Evolutionary conservation across 495 filamentous ascomycete genomes (phyloP).

Genomic region (Hypoxylon crocopeplum): DNA sequence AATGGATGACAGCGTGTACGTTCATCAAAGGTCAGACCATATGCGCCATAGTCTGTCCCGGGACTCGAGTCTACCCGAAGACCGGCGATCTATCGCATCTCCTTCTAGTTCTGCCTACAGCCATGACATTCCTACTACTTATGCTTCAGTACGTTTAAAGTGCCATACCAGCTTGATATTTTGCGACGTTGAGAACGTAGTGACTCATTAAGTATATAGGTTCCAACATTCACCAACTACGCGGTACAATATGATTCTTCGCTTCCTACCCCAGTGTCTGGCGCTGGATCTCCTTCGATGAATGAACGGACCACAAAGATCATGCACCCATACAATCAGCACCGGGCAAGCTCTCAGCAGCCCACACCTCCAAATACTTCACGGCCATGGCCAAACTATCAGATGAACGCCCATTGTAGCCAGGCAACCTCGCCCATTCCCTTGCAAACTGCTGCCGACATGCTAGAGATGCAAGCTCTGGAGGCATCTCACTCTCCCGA

Average conservation of each 20-base stretch:
- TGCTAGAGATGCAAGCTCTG: conserved; percentile 37
- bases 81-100: conserved; percentile 27
- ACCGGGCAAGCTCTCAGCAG: conserved; percentile 42
- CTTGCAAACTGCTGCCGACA: conserved; percentile 41
- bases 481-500: conserved; percentile 39
- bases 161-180: background rate
- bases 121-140: conserved; percentile 39
- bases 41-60: conserved; percentile 38
- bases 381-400: conserved; percentile 46
- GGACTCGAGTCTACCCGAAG: conserved; percentile 31
- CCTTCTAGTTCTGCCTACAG: conserved; percentile 34
- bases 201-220: conserved; percentile 35
- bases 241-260: conserved; percentile 50
- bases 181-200: conserved; percentile 1
- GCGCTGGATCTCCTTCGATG: conserved; percentile 51
- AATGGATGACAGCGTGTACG: conserved; percentile 38
- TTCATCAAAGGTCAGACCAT: conserved; percentile 25
- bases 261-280: conserved; percentile 56
- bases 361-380: conserved; percentile 54
- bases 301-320: conserved; percentile 48
- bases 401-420: conserved; percentile 42
- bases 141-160: conserved; percentile 37
- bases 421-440: conserved; percentile 48
- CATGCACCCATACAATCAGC: conserved; percentile 44
- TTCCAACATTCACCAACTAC: conserved; percentile 53